Evolutionary conservation across 129 eudicot genomes (phyloP).

Genomic region (Dittrichia graveolens): DNA sequence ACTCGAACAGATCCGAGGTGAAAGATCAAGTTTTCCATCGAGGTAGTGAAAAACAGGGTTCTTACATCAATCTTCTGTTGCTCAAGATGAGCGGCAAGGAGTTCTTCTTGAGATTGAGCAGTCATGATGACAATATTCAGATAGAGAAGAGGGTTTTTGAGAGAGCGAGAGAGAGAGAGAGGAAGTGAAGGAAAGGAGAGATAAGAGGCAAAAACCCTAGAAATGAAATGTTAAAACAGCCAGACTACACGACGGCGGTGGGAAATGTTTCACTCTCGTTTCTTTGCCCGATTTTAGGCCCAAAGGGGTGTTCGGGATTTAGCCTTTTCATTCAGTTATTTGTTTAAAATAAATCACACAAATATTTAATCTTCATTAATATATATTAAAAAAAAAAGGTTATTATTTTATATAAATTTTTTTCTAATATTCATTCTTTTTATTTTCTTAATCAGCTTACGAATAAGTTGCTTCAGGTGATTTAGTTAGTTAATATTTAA

Average conservation of each 20-base stretch:
- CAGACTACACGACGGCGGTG: slow-evolving; percentile 2
- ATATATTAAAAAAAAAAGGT: too few species aligned
- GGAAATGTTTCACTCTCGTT: neutral
- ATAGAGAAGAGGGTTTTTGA: neutral
- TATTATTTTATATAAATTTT: too few species aligned
- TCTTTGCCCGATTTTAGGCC: neutral
- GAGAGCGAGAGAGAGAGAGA: neutral
- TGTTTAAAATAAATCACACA: too few species aligned
- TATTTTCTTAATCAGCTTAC: too few species aligned
- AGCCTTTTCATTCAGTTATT: too few species aligned
- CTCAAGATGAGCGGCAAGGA: slow-evolving; percentile 80
- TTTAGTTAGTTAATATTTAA: too few species aligned
- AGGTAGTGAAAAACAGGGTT: slow-evolving; percentile 7
- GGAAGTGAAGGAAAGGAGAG: neutral
- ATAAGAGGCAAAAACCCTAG: slow-evolving; percentile 26
- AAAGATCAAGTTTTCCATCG: neutral
- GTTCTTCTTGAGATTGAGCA: slow-evolving; percentile 77
- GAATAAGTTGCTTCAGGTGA: too few species aligned
- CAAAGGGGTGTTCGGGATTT: too few species aligned
- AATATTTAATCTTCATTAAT: too few species aligned
- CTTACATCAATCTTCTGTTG: slow-evolving; percentile 76
- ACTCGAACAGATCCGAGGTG: slow-evolving; percentile 20
- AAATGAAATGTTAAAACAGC: neutral
- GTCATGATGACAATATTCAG: slow-evolving; percentile 44
- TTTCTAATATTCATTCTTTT: too few species aligned